Evolutionary conservation across 1,284 basidiomycete species (phyloP), one percentile per base, ranked within the genome.

Genomic region (Ceratobasidium sp.): DNA sequence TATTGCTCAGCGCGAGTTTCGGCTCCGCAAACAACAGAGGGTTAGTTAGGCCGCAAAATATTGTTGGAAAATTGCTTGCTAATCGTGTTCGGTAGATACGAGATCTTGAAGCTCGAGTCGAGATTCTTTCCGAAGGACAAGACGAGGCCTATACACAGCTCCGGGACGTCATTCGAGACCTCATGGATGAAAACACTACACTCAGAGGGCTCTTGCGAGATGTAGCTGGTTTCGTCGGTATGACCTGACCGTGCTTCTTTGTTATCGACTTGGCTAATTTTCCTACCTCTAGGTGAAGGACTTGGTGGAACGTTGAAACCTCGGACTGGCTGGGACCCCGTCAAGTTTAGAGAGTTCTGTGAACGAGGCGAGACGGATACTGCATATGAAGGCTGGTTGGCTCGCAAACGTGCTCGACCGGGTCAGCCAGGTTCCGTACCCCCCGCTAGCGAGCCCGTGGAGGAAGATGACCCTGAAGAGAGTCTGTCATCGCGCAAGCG

Each of bases 1-100:
- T 77, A 95, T 97, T 78, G 96, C 96, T 1, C 96, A 97, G 85
- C 91, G 96, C 67, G 96, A 97, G 85, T 97, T 97, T 83, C 91
- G 96, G 58, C 88, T 96, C 73, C 89, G 95, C 81, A 97, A 97
- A 84, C 96, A 97, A 84, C 95, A 95, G 82, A 89, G 93, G 84
- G 91, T 92, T 79, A 81, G 88, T 61, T 33, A 49, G 51, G 53
- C 77, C 78, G 78, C 66, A 28, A 15, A 26, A 33, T 3, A 58
- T 67, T 60, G 61, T 18, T 15, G 40, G 12, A 15, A 46, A 4
- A 18, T 20, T 75, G 26, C 42, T 69, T 42, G 15, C 53, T 67
- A 42, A 61, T 76, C 70, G 66, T 39, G 10, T n/a, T 20, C 39
- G 44, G 26, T 82, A 97, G 94, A 96, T 97, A 84, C 94, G 95